Percentiles rank a stretch among this genome's conserved stretches.
phyloP scores from a whole-genome alignment of 345 rosid genomes.

The Lepidium africanum region DNA sequence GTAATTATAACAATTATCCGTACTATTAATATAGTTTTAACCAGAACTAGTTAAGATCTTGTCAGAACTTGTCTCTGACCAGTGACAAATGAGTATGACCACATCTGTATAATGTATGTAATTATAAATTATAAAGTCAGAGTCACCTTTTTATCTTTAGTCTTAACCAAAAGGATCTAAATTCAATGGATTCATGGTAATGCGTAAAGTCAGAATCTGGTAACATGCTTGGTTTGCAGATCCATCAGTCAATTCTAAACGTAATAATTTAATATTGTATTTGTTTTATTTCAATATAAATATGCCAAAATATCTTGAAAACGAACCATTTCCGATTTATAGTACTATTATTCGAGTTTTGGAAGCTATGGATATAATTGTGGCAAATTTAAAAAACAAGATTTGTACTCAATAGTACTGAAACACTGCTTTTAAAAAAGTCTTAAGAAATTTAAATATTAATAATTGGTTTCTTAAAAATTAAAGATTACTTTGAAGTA shows the following conservation, averaged over 20 bases:
- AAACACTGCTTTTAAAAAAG: no score
- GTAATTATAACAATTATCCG: background rate
- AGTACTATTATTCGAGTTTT: background rate
- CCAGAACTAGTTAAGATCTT: conserved; percentile 24
- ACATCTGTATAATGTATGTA: background rate
- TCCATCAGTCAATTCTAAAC: conserved; percentile 22
- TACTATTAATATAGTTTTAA: background rate
- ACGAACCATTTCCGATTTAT: background rate
- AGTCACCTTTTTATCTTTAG: background rate
- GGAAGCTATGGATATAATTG: background rate
- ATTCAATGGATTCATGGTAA: conserved; percentile 27
- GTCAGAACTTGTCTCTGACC: conserved; percentile 28
- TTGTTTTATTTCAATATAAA: background rate
- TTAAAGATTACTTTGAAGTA: no score
- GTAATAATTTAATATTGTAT: background rate
- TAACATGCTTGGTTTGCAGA: conserved; percentile 29
- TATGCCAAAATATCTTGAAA: background rate
- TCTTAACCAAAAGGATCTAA: conserved; percentile 20
- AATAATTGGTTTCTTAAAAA: no score
- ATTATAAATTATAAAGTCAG: background rate
- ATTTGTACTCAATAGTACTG: background rate
- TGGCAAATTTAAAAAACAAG: no score
- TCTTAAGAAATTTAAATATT: no score
- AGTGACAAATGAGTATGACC: background rate
- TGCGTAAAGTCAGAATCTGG: conserved; percentile 23